Percentiles rank a stretch among this genome's conserved stretches.
Conservation (phyloP, 345 rosid genomes). For the Eucalyptus marginata region DNA sequence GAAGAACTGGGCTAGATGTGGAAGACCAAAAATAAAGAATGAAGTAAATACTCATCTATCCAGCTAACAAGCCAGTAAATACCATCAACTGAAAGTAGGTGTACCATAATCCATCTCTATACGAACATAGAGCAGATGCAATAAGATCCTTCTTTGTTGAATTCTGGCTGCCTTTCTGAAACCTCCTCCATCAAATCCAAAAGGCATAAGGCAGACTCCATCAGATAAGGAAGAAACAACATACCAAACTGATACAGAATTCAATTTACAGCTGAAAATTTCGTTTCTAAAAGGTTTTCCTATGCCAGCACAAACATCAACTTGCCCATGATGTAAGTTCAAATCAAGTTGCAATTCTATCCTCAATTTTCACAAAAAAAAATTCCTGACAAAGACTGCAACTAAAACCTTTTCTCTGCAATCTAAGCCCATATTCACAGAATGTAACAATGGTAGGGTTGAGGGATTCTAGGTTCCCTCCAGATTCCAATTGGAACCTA, state of each 20-base stretch:
- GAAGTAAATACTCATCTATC: neutral
- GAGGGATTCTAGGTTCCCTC: too few relatives aligned
- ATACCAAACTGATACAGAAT: neutral
- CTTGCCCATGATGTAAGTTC: neutral
- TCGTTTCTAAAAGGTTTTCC: neutral
- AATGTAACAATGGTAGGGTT: neutral
- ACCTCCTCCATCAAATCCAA: neutral
- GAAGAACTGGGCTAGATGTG: conserved; percentile 34
- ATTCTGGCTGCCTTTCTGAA: conserved; percentile 33
- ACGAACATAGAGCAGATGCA: conserved; percentile 36
- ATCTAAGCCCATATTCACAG: neutral
- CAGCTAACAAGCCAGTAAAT: neutral
- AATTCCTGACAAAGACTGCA: neutral
- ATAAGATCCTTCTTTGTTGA: conserved; percentile 64
- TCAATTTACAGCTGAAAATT: neutral
- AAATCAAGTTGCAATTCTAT: neutral
- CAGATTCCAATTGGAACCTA: too few relatives aligned
- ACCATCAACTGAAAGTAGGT: neutral
- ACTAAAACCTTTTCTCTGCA: neutral
- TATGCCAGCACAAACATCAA: neutral
- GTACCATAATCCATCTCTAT: conserved; percentile 46
- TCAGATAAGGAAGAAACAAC: neutral
- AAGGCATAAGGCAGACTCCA: neutral
- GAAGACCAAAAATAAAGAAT: neutral
- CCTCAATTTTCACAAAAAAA: neutral